Evolutionary conservation across 441 rosid species (phyloP).

Genomic region (Erysimum pusillum): DNA sequence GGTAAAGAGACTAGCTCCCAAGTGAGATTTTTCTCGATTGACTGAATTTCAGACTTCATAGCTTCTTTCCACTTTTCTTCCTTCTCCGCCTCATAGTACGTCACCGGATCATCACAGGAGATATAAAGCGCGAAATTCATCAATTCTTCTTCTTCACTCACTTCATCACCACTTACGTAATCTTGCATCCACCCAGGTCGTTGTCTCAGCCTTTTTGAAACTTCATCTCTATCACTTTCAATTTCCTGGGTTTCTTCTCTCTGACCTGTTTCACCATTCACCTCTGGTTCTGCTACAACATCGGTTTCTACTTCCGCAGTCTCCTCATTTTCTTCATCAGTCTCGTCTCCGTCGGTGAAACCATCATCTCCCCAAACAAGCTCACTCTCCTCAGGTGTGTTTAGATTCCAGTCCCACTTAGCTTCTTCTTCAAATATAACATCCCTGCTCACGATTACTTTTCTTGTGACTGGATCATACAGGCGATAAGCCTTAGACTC

Average conservation of each 20-base stretch:
- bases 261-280: too few relatives aligned
- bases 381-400: accelerated
- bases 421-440: not conserved
- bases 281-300: too few relatives aligned
- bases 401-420: not conserved
- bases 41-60: not conserved
- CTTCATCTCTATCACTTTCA: too few relatives aligned
- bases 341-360: not conserved
- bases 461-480: not conserved
- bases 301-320: too few relatives aligned
- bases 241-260: too few relatives aligned
- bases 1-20: not conserved
- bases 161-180: not conserved
- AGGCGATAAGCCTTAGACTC: not conserved
- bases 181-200: not conserved
- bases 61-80: not conserved
- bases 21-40: not conserved
- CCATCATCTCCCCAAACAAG: slow-evolving; percentile 1
- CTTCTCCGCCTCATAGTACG: not conserved
- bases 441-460: not conserved
- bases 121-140: too few relatives aligned
- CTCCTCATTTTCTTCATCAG: too few relatives aligned
- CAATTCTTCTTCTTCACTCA: not conserved
- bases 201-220: too few relatives aligned
- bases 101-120: not conserved